phyloP scores from a whole-genome alignment of 805 yeast species.

The Clavispora vitiphila region DNA sequence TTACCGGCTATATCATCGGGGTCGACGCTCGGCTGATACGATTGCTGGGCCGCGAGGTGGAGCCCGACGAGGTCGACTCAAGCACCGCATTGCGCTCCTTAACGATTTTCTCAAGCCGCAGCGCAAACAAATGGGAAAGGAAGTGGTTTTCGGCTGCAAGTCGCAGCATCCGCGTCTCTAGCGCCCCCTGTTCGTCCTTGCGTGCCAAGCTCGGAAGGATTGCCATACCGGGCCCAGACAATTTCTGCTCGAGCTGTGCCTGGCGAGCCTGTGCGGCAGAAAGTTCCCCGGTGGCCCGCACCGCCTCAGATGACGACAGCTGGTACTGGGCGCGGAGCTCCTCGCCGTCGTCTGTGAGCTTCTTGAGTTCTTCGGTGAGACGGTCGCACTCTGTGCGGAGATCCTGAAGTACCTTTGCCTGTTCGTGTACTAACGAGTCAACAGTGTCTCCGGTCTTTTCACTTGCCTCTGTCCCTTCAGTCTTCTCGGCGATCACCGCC shows the following conservation, averaged over 20 bases:
- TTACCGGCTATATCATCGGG: slow-evolving; percentile 17
- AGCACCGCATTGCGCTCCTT: slow-evolving; percentile 29
- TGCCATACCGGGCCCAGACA: slow-evolving; percentile 32
- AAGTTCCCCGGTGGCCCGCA: slow-evolving; percentile 21
- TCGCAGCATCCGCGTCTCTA: slow-evolving; percentile 22
- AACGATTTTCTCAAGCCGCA: slow-evolving; percentile 29
- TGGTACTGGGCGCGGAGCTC: slow-evolving; percentile 28
- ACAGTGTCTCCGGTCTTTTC: slow-evolving; percentile 12
- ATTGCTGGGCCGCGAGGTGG: slow-evolving; percentile 28
- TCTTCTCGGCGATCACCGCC: slow-evolving; percentile 10
- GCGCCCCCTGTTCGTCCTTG: slow-evolving; percentile 27
- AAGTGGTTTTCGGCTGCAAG: slow-evolving; percentile 26
- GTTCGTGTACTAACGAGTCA: slow-evolving; percentile 12
- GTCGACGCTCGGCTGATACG: slow-evolving; percentile 38
- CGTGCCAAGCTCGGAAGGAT: slow-evolving; percentile 30
- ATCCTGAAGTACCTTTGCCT: slow-evolving; percentile 16
- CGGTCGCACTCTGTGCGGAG: slow-evolving; percentile 25
- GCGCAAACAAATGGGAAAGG: slow-evolving; percentile 22
- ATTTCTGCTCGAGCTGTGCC: slow-evolving; percentile 15
- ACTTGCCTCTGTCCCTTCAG: slow-evolving; percentile 5
- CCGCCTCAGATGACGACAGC: slow-evolving; percentile 29
- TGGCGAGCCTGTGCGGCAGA: slow-evolving; percentile 17
- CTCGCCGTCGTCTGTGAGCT: slow-evolving; percentile 28
- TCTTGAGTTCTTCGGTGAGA: slow-evolving; percentile 25
- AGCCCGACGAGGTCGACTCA: slow-evolving; percentile 25